These are phyloP conservation scores for Silene uniflora DNA, from an alignment of 148 eudicot species.

Conservation along the genomic window DNA sequence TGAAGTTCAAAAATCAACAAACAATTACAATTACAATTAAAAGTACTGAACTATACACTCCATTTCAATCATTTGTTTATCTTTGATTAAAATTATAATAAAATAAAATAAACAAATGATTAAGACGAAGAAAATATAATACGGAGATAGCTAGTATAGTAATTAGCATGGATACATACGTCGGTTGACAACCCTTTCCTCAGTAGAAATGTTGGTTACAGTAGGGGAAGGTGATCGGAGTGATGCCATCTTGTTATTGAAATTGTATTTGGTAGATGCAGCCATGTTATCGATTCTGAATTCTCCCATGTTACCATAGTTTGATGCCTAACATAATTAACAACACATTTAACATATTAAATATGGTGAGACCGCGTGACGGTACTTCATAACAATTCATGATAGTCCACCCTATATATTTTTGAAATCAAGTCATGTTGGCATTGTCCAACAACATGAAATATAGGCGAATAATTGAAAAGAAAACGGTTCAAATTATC, in stretches of 20 bases:
- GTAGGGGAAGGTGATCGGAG: conserved; percentile 34
- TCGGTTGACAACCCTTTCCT: conserved; percentile 52
- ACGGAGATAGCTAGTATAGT: no score
- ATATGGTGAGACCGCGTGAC: no score
- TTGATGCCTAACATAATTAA: conserved; percentile 44
- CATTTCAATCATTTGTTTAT: no score
- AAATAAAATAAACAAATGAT: no score
- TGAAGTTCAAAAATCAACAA: neutral
- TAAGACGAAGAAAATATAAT: no score
- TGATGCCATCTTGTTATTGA: conserved; percentile 33
- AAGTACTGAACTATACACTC: neutral
- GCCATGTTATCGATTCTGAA: conserved; percentile 52
- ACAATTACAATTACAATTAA: neutral
- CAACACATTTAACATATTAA: neutral
- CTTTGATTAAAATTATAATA: neutral
- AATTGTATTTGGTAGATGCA: conserved; percentile 53
- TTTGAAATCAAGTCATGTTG: no score
- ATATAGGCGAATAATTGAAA: neutral
- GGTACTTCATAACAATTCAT: no score
- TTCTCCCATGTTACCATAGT: conserved; percentile 33
- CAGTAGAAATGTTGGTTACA: conserved; percentile 19
- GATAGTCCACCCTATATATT: no score
- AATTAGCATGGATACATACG: conserved; percentile 33
- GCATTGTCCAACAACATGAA: no score
- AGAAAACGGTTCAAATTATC: neutral